Evolutionary conservation across 371 early-diverging fungal genomes (phyloP), one percentile per base, ranked within the genome.

Genomic region (Capillidium heterosporum): DNA sequence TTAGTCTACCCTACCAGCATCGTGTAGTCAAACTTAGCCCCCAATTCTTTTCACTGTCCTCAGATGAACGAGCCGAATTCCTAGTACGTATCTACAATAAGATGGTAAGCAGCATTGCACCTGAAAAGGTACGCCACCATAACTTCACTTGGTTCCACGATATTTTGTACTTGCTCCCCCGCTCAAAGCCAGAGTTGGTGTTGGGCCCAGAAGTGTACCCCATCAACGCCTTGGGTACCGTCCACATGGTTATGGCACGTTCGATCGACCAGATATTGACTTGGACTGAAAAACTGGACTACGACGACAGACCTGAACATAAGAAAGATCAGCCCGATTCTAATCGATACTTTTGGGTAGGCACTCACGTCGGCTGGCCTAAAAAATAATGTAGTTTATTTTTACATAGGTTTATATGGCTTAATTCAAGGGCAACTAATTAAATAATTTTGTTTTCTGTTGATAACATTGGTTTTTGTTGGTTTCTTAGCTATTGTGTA

Each of bases 231-330:
- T 53, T 53, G 26, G 53, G 53, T 8, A n/a, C 35, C 11, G 53
- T 35, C 17, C 53, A 53, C 19, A 53, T 53, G 53, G 26, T 53
- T 4, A 13, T 53, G 35, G 53, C 53, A 17, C 21, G 47, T 23
- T 47, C 47, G 10, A 23, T 17, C 10, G 47, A 47, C 15, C 52
- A 28, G 53, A 32, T 35, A n/a, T n/a, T n/a, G n/a, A n/a, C n/a
- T n/a, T n/a, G n/a, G n/a, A n/a, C n/a, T n/a, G n/a, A n/a, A n/a
- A n/a, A n/a, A n/a, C n/a, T n/a, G n/a, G n/a, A n/a, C n/a, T n/a
- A n/a, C n/a, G n/a, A n/a, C n/a, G n/a, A n/a, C n/a, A n/a, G n/a
- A n/a, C n/a, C n/a, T n/a, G n/a, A n/a, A n/a, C n/a, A n/a, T n/a
- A n/a, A n/a, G n/a, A n/a, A n/a, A n/a, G n/a, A n/a, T n/a, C n/a